These are phyloP conservation scores for Ophiognomonia clavigignenti-juglandacearum DNA, from an alignment of 2,329 filamentous ascomycete genomes.

Conservation along the genomic window DNA sequence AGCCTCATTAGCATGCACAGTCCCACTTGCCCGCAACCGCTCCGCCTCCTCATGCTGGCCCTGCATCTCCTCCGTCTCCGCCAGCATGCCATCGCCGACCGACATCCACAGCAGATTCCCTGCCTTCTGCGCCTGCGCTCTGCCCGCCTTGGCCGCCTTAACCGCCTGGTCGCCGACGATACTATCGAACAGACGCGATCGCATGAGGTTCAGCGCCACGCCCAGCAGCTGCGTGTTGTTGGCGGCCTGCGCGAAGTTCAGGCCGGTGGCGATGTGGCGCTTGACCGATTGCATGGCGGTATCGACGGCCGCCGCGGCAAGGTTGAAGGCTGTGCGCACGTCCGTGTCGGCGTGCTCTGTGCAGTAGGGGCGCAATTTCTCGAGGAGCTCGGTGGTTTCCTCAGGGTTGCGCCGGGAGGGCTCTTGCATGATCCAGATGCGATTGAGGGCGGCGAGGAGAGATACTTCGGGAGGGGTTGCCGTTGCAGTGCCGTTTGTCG, in stretches of 20 bases:
- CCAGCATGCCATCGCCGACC: slow-evolving; percentile 74
- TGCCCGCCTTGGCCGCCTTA: slow-evolving; percentile 68
- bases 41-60: slow-evolving; percentile 43
- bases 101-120: slow-evolving; percentile 74
- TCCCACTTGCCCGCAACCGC: slow-evolving; percentile 8
- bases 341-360: slow-evolving; percentile 66
- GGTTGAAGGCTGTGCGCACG: slow-evolving; percentile 71
- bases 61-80: slow-evolving; percentile 68
- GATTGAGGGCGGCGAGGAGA: slow-evolving; percentile 63
- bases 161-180: slow-evolving; percentile 76
- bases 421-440: slow-evolving; percentile 68
- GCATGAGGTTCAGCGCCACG: slow-evolving; percentile 82
- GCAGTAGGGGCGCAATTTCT: slow-evolving; percentile 64
- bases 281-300: slow-evolving; percentile 73
- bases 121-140: slow-evolving; percentile 62
- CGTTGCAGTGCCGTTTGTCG: slow-evolving; percentile 31
- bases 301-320: slow-evolving; percentile 65
- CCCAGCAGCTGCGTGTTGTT: slow-evolving; percentile 76
- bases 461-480: slow-evolving; percentile 59
- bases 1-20: slow-evolving; percentile 15
- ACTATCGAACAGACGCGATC: slow-evolving; percentile 73
- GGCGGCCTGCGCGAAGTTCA: slow-evolving; percentile 63
- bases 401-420: slow-evolving; percentile 51
- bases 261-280: slow-evolving; percentile 67
- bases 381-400: slow-evolving; percentile 56